These are phyloP conservation scores for Cenococcum geophilum DNA, from an alignment of 495 filamentous ascomycete species.

Conservation along the genomic window DNA sequence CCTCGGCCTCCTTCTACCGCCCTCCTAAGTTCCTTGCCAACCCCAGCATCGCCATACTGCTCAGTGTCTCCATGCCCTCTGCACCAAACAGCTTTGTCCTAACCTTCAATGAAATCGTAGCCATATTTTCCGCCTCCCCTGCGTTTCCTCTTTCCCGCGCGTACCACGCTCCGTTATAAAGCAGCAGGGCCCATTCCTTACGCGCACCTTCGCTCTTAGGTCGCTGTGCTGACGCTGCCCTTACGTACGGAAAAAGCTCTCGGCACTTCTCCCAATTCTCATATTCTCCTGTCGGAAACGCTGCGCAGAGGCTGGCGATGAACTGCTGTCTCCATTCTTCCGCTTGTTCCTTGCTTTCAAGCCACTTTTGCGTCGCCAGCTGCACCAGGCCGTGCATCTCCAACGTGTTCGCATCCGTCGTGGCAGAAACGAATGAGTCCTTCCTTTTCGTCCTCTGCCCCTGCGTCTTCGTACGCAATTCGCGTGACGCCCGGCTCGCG, in stretches of 20 bases:
- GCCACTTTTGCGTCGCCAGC: too few relatives aligned
- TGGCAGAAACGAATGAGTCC: too few relatives aligned
- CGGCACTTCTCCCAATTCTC: slow-evolving; percentile 30
- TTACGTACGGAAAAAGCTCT: slow-evolving; percentile 32
- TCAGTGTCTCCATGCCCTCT: slow-evolving; percentile 4
- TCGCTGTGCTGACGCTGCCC: neutral
- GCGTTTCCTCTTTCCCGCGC: neutral
- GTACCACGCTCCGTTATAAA: neutral
- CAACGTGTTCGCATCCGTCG: too few relatives aligned
- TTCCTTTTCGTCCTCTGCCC: too few relatives aligned
- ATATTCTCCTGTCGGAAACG: slow-evolving; percentile 37
- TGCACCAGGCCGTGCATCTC: too few relatives aligned
- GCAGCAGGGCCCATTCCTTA: neutral
- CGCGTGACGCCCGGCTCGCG: too few relatives aligned
- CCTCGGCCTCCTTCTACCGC: slow-evolving; percentile 1
- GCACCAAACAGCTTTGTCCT: slow-evolving; percentile 10
- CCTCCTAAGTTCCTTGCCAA: neutral
- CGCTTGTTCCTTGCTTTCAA: slow-evolving; percentile 32
- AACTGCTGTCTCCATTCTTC: slow-evolving; percentile 40
- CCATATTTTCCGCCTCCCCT: neutral
- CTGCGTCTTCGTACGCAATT: too few relatives aligned
- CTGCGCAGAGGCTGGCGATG: slow-evolving; percentile 36
- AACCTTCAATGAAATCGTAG: neutral
- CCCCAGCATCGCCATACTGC: slow-evolving; percentile 7
- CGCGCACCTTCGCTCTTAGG: neutral